Base-by-base conservation (phyloP, 2,329 filamentous ascomycete species). In the Blumeriella jaapii region DNA sequence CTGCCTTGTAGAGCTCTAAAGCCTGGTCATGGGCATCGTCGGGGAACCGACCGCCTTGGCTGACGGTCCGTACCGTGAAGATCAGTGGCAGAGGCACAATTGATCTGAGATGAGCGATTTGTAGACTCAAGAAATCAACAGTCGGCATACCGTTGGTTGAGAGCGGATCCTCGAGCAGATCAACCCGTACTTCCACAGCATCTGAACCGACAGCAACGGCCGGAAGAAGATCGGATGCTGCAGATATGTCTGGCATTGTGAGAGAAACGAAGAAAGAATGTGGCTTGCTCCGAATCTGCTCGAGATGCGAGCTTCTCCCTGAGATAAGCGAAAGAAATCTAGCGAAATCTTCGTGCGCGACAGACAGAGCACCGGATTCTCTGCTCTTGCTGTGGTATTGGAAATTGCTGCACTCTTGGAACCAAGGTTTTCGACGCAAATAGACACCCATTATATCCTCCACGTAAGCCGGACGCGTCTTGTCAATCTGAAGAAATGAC, bases 361-460 rank as follows among this genome's bases (percentile, higher is more conserved):
- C 38, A 8, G 51, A 52, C 16, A 56, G 39, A 18, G 48, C 51
- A 8, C 53, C 47, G 20, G 42, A 31, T n/a, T 51, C 47, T 23
- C 44, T 45, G 46, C 72, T 75, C 32, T 85, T 84, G 57, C 83
- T 93, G 62, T 89, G 82, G 62, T 94, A 96, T 49, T 93, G 77
- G 50, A 85, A 80, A 55, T 93, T 98, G 64, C 87, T 95, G 66
- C 91, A 96, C 56, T 89, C 75, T 38, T 83, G 70, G 59, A 85
- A 96, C 77, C 84, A 94, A 3, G 79, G 81, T 57, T 86, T 91
- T 23, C 91, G 78, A 34, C 89, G 79, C 38, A 84, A 64, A 68
- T 93, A 98, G 2, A 98, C 89, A 7, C 76, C 77, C 62, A 85
- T 80, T 64, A 95, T 93, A 52, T 96, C 81, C 48, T 91, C 86